A percentile compares a stretch with the other conserved stretches of the same genome.
Conservation (phyloP, 805 yeast species). For the Brettanomyces nanus region DNA sequence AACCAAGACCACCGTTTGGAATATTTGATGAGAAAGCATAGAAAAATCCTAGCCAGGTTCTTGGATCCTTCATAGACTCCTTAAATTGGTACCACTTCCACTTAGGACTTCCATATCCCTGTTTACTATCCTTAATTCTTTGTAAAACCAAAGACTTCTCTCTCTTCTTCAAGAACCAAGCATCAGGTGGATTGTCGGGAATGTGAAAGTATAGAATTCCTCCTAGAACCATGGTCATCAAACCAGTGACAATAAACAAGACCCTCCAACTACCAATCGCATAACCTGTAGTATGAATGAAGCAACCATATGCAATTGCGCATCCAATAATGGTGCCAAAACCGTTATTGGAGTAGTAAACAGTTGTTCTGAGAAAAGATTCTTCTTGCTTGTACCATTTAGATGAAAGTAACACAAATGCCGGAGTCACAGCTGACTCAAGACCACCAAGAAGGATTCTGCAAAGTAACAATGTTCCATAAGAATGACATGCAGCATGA, state of each 20-base stretch:
- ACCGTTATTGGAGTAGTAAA: slow-evolving; percentile 22
- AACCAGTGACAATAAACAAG: neutral
- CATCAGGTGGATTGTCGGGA: slow-evolving; percentile 47
- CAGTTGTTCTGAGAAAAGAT: slow-evolving; percentile 15
- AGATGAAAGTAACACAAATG: slow-evolving; percentile 44
- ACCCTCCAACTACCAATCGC: neutral
- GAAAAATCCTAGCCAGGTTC: slow-evolving; percentile 41
- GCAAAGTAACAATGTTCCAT: slow-evolving; percentile 36
- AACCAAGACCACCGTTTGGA: slow-evolving; percentile 53
- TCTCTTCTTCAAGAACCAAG: slow-evolving; percentile 39
- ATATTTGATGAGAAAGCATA: slow-evolving; percentile 36
- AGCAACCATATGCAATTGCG: neutral
- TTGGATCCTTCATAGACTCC: slow-evolving; percentile 45
- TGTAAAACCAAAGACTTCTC: slow-evolving; percentile 43
- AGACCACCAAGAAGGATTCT: slow-evolving; percentile 42
- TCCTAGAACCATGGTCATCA: neutral
- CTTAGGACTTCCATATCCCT: slow-evolving; percentile 48
- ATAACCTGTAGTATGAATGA: neutral
- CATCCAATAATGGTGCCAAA: slow-evolving; percentile 30
- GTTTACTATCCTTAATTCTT: slow-evolving; percentile 49
- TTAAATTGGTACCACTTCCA: slow-evolving; percentile 48
- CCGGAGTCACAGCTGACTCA: slow-evolving; percentile 49
- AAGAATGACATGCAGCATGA: slow-evolving; percentile 32
- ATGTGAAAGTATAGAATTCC: neutral
- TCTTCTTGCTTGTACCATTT: slow-evolving; percentile 49